phyloP scores from a whole-genome alignment of 352 stramenopile species.

The Phytophthora cryptogea region DNA sequence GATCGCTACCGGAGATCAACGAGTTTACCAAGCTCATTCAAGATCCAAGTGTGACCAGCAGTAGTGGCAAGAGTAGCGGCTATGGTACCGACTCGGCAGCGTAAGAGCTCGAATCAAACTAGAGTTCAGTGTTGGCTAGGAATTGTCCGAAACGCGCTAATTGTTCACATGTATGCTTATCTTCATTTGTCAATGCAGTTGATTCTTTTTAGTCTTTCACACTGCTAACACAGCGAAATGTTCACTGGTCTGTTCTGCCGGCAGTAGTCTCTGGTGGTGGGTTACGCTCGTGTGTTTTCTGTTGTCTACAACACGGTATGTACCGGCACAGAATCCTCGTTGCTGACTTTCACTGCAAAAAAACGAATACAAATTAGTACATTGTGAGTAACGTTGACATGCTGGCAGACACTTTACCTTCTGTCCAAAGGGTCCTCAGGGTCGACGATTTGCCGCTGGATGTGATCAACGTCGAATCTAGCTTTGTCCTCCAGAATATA shows the following conservation, averaged over 20 bases:
- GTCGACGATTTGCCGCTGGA: slow-evolving; percentile 12
- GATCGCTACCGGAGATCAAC: slow-evolving; percentile 75
- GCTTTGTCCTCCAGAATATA: slow-evolving; percentile 13
- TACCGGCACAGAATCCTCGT: neutral
- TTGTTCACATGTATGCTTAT: too few relatives aligned
- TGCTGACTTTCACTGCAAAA: neutral
- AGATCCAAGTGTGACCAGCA: slow-evolving; percentile 15
- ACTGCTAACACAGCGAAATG: neutral
- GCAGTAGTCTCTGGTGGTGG: neutral
- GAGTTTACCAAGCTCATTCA: slow-evolving; percentile 74
- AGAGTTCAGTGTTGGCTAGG: too few relatives aligned
- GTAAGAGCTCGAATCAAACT: neutral
- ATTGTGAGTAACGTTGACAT: neutral
- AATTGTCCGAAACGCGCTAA: too few relatives aligned
- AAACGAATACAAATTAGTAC: neutral
- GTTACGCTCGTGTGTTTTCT: neutral
- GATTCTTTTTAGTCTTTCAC: neutral
- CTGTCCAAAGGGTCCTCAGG: slow-evolving; percentile 4
- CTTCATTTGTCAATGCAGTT: neutral
- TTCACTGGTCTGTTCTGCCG: neutral
- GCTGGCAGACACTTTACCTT: slow-evolving; percentile 3
- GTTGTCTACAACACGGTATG: neutral
- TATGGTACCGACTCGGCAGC: slow-evolving; percentile 29
- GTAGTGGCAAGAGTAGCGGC: slow-evolving; percentile 10
- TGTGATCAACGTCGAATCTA: slow-evolving; percentile 8